These are phyloP conservation scores for Penicillium lagena DNA, from an alignment of 495 filamentous ascomycete species.

Conservation along the genomic window DNA sequence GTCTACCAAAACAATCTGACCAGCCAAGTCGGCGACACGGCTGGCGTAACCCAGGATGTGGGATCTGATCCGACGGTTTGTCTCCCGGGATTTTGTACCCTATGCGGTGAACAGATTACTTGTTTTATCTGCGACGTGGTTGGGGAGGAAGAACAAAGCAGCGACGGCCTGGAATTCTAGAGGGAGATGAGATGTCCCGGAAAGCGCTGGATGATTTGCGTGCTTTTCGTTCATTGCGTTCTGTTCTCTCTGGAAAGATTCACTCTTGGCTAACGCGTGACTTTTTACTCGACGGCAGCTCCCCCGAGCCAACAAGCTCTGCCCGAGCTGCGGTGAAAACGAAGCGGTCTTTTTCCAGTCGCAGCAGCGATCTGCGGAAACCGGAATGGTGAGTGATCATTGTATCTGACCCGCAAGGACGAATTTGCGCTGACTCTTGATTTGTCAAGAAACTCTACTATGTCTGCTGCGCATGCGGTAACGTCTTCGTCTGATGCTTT, in stretches of 20 bases:
- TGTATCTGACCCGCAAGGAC: neutral
- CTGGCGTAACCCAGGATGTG: conserved; percentile 95
- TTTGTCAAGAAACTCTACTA: conserved; percentile 86
- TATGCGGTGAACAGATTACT: conserved; percentile 45
- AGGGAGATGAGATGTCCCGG: neutral
- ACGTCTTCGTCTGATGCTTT: conserved; percentile 65
- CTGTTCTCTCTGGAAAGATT: neutral
- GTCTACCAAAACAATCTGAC: conserved; percentile 89
- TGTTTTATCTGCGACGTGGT: conserved; percentile 39
- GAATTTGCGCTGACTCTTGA: neutral
- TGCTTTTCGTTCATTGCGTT: neutral
- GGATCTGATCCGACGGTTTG: conserved; percentile 95
- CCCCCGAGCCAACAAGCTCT: conserved; percentile 74
- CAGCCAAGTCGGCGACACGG: conserved; percentile 86
- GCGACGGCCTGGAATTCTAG: conserved; percentile 1
- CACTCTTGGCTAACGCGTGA: conserved; percentile 41
- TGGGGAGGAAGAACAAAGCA: conserved; percentile 11
- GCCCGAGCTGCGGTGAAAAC: conserved; percentile 74
- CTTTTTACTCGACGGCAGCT: conserved; percentile 52
- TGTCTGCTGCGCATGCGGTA: conserved; percentile 88
- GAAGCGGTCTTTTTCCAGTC: conserved; percentile 98
- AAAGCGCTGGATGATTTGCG: conserved; percentile 3
- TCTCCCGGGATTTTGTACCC: conserved; percentile 49
- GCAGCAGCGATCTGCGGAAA: conserved; percentile 91
- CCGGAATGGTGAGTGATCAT: conserved; percentile 78